A percentile compares a stretch with the other conserved stretches of the same genome.
phyloP scores from a whole-genome alignment of 2,329 filamentous ascomycete genomes.

The Cladosporium cucumerinum region DNA sequence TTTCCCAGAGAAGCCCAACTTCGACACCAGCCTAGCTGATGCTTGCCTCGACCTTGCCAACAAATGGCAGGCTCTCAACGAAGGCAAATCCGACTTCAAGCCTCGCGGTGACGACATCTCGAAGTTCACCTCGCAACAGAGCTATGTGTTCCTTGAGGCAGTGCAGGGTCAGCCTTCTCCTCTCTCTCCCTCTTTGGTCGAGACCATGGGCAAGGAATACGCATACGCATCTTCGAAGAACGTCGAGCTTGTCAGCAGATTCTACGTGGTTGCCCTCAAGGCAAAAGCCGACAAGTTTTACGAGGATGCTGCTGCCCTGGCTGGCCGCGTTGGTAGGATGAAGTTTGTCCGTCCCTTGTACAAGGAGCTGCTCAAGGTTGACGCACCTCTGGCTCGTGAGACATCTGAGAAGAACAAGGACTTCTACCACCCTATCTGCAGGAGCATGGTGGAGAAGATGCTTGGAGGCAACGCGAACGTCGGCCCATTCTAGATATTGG shows the following conservation, averaged over 20 bases:
- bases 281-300: constrained; percentile 69
- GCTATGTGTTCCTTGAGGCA: constrained; percentile 83
- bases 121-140: constrained; percentile 78
- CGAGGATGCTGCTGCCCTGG: constrained; percentile 66
- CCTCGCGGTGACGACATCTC: constrained; percentile 68
- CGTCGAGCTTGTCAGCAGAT: constrained; percentile 79
- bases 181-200: constrained; percentile 63
- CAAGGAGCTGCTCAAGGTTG: constrained; percentile 68
- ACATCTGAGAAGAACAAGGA: constrained; percentile 85
- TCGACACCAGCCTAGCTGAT: constrained; percentile 84
- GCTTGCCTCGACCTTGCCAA: constrained; percentile 77
- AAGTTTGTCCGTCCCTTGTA: constrained; percentile 92
- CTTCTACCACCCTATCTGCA: constrained; percentile 95
- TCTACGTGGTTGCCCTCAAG: constrained; percentile 73
- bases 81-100: constrained; percentile 44
- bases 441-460: constrained; percentile 74
- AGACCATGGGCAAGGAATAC: constrained; percentile 72
- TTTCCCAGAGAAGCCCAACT: constrained; percentile 82
- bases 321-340: constrained; percentile 86
- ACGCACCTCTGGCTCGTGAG: constrained; percentile 69
- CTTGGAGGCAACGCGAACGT: constrained; percentile 21
- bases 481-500: neutral
- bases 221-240: constrained; percentile 72
- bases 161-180: constrained; percentile 65
- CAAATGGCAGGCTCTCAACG: constrained; percentile 66